Evolutionary conservation across 2,329 filamentous ascomycete genomes (phyloP), one percentile per base, ranked within the genome.

Genomic region (Pestalotiopsis sp.): DNA sequence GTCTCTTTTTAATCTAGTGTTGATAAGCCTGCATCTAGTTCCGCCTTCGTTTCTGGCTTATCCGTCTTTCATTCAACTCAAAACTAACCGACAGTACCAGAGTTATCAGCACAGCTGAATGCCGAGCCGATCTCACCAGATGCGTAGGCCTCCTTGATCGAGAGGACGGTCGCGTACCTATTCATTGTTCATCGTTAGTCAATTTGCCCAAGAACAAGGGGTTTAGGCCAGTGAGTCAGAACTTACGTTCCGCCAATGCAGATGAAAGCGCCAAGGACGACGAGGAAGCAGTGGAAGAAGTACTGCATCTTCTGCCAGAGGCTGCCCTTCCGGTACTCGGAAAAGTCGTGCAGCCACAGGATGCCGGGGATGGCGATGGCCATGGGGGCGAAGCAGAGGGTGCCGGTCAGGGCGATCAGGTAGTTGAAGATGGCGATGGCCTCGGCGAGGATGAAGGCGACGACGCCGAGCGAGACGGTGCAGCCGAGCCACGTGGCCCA

Each of bases 401-500:
- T 67, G 4, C 70, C 70, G 2, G 65, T 67, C n/a, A 71, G 52
- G 36, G 70, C 62, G 20, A 71, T 57, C 27, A 71, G 36, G 20
- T 68, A 71, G 58, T 63, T 71, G 64, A 71, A 71, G 36, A 71
- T 68, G 13, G 70, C 64, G 36, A 71, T 65, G 25, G 70, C 67
- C 66, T 71, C 68, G 45, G 70, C 68, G 31, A 71, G 20, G 13
- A 71, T 62, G 41, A 69, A 71, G n/a, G 68, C 66, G 31, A 70
- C 57, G 20, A 59, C 66, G 6, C 70, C 70, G 5, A 71, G 70
- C 25, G 56, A 64, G 38, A 76, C 66, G 11, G 74, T 74, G 57
- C 73, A 73, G n/a, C 70, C 71, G 20, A 76, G 72, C 78, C 78
- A 79, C 2, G 73, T 72, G 12, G 69, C 66, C 77, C 77, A 79